Percentiles rank a stretch among this genome's conserved stretches.
These are phyloP conservation scores for Alopecurus myosuroides DNA, from an alignment of 176 grass and related monocot genomes.

Conservation along the genomic window DNA sequence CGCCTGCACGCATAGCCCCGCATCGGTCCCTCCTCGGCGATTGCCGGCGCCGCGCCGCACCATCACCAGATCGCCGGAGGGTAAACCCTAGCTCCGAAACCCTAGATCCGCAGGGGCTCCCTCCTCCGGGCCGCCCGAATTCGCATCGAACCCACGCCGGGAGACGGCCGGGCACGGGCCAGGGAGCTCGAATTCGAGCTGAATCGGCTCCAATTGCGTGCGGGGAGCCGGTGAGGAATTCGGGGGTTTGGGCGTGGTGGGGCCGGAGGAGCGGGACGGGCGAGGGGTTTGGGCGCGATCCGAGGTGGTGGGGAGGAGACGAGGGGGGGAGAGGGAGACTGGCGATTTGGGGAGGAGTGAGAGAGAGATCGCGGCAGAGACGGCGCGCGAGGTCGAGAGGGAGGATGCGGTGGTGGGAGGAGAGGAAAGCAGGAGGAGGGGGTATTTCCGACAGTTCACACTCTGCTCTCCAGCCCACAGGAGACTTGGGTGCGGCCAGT, in stretches of 20 bases:
- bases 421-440: constrained; percentile 18
- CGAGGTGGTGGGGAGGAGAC: background rate
- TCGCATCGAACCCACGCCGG: background rate
- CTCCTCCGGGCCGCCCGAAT: constrained; percentile 27
- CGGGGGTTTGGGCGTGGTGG: background rate
- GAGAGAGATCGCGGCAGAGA: constrained; percentile 26
- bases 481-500: background rate
- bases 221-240: background rate
- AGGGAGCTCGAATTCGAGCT: constrained; percentile 23
- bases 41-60: constrained; percentile 33
- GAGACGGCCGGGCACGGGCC: background rate
- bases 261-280: background rate
- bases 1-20: constrained; percentile 47
- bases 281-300: background rate
- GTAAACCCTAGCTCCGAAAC: constrained; percentile 41
- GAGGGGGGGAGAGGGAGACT: background rate
- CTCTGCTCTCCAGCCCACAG: background rate
- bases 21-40: constrained; percentile 55
- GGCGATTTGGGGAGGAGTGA: constrained; percentile 10
- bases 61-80: constrained; percentile 40
- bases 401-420: constrained; percentile 31
- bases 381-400: constrained; percentile 24
- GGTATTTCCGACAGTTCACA: background rate
- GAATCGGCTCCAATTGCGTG: constrained; percentile 22
- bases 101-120: constrained; percentile 49